Percentiles rank a stretch among this genome's conserved stretches.
phyloP scores from a whole-genome alignment of 129 eudicot species.

The Dittrichia graveolens region DNA sequence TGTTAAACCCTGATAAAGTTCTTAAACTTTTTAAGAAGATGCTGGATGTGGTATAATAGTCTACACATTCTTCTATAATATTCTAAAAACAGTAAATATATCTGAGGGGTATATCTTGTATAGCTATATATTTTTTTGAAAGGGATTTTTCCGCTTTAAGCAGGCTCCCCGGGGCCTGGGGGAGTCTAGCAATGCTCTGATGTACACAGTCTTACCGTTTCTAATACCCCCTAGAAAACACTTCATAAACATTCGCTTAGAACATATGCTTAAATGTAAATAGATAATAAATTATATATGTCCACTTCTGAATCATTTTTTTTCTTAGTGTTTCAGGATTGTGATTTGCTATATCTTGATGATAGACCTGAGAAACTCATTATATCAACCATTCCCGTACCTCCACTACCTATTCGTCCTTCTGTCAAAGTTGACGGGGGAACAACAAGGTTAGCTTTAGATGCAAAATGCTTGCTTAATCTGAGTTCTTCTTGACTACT shows the following conservation, averaged over 20 bases:
- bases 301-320: conserved; percentile 8
- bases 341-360: conserved; percentile 82
- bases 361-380: conserved; percentile 95
- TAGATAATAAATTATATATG: not conserved
- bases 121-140: too few relatives aligned
- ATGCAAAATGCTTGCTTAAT: conserved; percentile 13
- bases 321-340: conserved; percentile 59
- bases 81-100: too few relatives aligned
- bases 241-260: too few relatives aligned
- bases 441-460: conserved; percentile 54
- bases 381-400: conserved; percentile 71
- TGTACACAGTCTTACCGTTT: too few relatives aligned
- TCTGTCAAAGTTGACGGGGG: conserved; percentile 93
- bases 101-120: too few relatives aligned
- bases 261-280: not conserved
- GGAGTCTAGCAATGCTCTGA: too few relatives aligned
- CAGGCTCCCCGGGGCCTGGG: too few relatives aligned
- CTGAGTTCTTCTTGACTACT: not conserved
- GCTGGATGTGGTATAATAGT: conserved; percentile 65
- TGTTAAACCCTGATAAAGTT: conserved; percentile 62
- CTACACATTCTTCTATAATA: not conserved
- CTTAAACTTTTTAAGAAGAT: conserved; percentile 71
- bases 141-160: too few relatives aligned
- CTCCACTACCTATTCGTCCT: conserved; percentile 91
- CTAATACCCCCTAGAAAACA: too few relatives aligned